Evolutionary conservation across 257 asterid species (phyloP).

Genomic region (Scutellaria minor): DNA sequence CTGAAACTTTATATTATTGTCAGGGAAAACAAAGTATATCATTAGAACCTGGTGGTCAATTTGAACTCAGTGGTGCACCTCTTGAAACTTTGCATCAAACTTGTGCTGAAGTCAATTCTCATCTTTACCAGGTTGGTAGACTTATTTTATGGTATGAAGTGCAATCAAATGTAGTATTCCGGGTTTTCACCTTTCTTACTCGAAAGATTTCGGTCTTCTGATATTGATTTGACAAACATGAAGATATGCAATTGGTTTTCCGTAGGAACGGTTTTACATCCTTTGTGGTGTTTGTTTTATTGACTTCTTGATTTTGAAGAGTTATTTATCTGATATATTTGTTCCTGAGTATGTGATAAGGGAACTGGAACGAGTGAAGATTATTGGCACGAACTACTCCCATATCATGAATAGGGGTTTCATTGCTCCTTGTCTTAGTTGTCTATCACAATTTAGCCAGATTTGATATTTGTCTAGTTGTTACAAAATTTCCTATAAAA

Average conservation of each 20-base stretch:
- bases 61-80: slow-evolving; percentile 99
- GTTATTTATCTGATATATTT: slow-evolving; percentile 11
- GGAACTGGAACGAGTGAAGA: neutral
- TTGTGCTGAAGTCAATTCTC: slow-evolving; percentile 98
- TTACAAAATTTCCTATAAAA: slow-evolving; percentile 4
- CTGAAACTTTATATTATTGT: slow-evolving; percentile 28
- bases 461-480: slow-evolving; percentile 6
- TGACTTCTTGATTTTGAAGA: slow-evolving; percentile 6
- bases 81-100: slow-evolving; percentile 96
- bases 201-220: slow-evolving; percentile 15
- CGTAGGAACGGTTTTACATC: slow-evolving; percentile 6
- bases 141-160: slow-evolving; percentile 37
- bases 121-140: slow-evolving; percentile 75
- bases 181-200: slow-evolving; percentile 17
- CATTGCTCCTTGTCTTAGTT: neutral
- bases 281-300: neutral
- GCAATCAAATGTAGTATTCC: slow-evolving; percentile 14
- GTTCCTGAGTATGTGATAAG: slow-evolving; percentile 23
- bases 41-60: slow-evolving; percentile 97
- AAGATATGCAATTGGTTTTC: neutral
- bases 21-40: slow-evolving; percentile 98
- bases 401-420: neutral
- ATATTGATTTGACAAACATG: slow-evolving; percentile 9
- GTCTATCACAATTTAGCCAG: slow-evolving; percentile 19
- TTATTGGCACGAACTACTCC: slow-evolving; percentile 11